A percentile compares a stretch with the other conserved stretches of the same genome.
phyloP scores from a whole-genome alignment of 1,284 basidiomycete genomes.

The Rhodotorula sp. region DNA sequence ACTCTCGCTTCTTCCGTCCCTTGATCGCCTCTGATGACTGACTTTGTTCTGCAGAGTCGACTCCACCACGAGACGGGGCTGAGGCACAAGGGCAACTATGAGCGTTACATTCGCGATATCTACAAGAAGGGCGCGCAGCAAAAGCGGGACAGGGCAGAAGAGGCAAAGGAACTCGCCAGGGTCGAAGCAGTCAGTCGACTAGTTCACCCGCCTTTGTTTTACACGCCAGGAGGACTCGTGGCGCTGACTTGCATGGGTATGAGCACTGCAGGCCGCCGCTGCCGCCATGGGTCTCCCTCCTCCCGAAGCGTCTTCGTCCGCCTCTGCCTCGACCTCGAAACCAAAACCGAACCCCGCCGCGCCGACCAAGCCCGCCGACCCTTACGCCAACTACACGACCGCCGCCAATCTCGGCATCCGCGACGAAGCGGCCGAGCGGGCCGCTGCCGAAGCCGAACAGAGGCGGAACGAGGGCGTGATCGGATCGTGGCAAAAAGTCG shows the following conservation, averaged over 20 bases:
- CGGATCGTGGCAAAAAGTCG: constrained; percentile 80
- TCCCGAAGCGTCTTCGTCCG: constrained; percentile 27
- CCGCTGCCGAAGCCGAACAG: constrained; percentile 56
- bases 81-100: constrained; percentile 89
- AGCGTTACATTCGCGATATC: constrained; percentile 82
- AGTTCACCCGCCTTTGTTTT: constrained; percentile 4
- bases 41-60: constrained; percentile 57
- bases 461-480: constrained; percentile 66
- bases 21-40: neutral
- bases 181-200: constrained; percentile 69
- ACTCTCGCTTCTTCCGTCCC: no score
- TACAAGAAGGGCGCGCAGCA: constrained; percentile 90
- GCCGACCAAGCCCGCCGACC: constrained; percentile 56
- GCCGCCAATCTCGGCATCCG: constrained; percentile 74
- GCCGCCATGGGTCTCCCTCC: constrained; percentile 41
- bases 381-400: constrained; percentile 79
- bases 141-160: constrained; percentile 80
- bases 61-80: constrained; percentile 90
- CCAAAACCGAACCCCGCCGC: constrained; percentile 33
- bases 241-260: neutral
- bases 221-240: neutral
- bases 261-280: constrained; percentile 47
- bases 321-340: constrained; percentile 25
- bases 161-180: constrained; percentile 77
- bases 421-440: constrained; percentile 58